phyloP scores from a whole-genome alignment of 2,329 filamentous ascomycete species.

The Exserohilum rostratum region DNA sequence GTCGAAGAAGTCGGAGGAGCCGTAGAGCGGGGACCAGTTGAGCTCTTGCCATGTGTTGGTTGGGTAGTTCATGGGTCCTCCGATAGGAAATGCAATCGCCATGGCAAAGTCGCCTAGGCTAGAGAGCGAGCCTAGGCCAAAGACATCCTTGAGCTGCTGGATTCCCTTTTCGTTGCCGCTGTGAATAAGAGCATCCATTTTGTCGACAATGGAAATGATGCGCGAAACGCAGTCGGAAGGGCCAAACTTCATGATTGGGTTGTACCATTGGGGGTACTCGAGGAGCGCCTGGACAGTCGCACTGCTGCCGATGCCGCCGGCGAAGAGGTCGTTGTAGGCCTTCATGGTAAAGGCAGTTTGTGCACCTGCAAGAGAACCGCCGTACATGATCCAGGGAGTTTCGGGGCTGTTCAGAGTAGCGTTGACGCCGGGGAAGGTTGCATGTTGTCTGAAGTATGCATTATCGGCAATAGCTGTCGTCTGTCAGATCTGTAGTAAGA shows the following conservation, averaged over 20 bases:
- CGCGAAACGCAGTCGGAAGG: constrained; percentile 58
- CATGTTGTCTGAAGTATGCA: constrained; percentile 58
- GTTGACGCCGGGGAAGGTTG: constrained; percentile 53
- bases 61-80: constrained; percentile 57
- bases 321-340: constrained; percentile 53
- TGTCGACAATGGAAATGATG: constrained; percentile 58
- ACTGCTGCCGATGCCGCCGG: constrained; percentile 58
- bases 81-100: constrained; percentile 56
- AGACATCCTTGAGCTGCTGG: constrained; percentile 55
- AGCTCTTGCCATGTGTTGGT: constrained; percentile 62
- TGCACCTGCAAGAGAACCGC: constrained; percentile 53
- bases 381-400: constrained; percentile 57
- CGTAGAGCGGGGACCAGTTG: constrained; percentile 54
- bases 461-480: constrained; percentile 56
- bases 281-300: constrained; percentile 52
- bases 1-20: constrained; percentile 56
- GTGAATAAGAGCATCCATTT: constrained; percentile 56
- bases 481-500: not conserved
- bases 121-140: constrained; percentile 54
- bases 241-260: constrained; percentile 57
- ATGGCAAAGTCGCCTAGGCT: constrained; percentile 57
- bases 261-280: constrained; percentile 58
- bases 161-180: constrained; percentile 53
- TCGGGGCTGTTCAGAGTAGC: constrained; percentile 51
- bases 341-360: constrained; percentile 56